Evolutionary conservation across 306 rosid species (phyloP).

Genomic region (Adenanthera pavonina): DNA sequence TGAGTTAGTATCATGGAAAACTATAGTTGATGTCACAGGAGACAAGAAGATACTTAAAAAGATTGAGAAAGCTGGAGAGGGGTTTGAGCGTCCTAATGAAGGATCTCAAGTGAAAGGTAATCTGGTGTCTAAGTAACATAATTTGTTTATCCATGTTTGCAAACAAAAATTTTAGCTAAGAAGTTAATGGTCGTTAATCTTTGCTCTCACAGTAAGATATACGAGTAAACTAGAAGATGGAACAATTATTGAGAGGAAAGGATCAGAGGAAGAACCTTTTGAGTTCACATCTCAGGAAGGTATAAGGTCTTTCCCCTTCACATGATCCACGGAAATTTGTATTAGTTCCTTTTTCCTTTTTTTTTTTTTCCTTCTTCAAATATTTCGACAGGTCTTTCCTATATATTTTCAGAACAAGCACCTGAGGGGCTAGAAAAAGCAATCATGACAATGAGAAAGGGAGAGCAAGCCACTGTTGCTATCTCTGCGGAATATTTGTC

Average conservation of each 20-base stretch:
- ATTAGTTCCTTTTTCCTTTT: neutral
- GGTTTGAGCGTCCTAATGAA: conserved; percentile 64
- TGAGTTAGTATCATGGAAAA: conserved; percentile 70
- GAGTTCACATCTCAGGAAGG: conserved; percentile 65
- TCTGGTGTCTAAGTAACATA: conserved; percentile 20
- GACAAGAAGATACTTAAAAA: conserved; percentile 64
- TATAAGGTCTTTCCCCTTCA: neutral
- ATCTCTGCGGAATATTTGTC: conserved; percentile 48
- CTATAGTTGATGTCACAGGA: conserved; percentile 54
- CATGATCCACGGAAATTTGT: conserved; percentile 15
- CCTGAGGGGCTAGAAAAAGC: conserved; percentile 67
- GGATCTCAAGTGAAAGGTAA: conserved; percentile 72
- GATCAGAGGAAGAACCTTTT: conserved; percentile 62
- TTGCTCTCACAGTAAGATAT: conserved; percentile 51
- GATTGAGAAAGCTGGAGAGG: conserved; percentile 56
- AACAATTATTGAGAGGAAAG: conserved; percentile 55
- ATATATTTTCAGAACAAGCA: conserved; percentile 53
- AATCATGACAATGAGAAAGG: conserved; percentile 69
- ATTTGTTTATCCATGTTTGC: neutral
- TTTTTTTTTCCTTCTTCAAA: neutral
- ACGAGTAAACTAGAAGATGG: conserved; percentile 60
- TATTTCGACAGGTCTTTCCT: conserved; percentile 4
- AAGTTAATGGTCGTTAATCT: neutral
- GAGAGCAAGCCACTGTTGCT: conserved; percentile 60
- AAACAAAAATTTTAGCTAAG: neutral